Evolutionary conservation across 1,284 basidiomycete genomes (phyloP).

Genomic region (Cutaneotrichosporon sp.): DNA sequence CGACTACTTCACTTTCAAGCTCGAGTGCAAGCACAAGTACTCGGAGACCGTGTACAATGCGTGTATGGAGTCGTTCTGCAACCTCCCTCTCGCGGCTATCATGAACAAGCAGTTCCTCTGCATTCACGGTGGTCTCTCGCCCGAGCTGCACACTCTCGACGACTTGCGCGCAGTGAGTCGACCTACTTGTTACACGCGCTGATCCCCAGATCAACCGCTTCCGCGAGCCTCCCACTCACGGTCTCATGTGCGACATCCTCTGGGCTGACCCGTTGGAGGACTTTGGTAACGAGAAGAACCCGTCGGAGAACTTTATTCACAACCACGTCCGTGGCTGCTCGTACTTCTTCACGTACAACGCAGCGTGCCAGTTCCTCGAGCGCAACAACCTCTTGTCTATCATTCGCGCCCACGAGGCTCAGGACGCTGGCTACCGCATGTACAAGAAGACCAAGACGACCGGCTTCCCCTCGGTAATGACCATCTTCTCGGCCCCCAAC

Average conservation of each 20-base stretch:
- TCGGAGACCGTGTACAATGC: conserved; percentile 84
- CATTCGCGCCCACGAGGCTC: conserved; percentile 90
- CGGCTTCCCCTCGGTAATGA: conserved; percentile 87
- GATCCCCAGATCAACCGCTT: conserved; percentile 74
- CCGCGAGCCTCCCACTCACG: conserved; percentile 88
- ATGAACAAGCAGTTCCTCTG: conserved; percentile 98
- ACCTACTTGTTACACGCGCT: background rate
- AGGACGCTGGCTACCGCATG: conserved; percentile 95
- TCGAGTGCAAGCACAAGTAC: conserved; percentile 94
- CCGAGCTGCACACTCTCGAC: conserved; percentile 84
- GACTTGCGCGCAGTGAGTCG: conserved; percentile 68
- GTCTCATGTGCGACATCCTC: conserved; percentile 90
- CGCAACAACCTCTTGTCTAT: conserved; percentile 90
- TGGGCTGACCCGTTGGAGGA: conserved; percentile 95
- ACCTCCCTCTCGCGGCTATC: conserved; percentile 81
- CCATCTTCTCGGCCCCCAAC: conserved; percentile 92
- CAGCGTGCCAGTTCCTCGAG: conserved; percentile 89
- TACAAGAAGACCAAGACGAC: conserved; percentile 94
- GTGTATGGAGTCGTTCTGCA: conserved; percentile 90
- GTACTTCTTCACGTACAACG: conserved; percentile 94
- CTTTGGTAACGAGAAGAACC: conserved; percentile 83
- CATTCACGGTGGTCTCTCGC: conserved; percentile 87
- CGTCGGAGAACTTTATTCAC: conserved; percentile 73
- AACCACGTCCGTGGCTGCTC: conserved; percentile 94
- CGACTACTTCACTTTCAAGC: conserved; percentile 96